phyloP scores from a whole-genome alignment of 192 early-diverging fungal species.

The Coemansia reversa region DNA sequence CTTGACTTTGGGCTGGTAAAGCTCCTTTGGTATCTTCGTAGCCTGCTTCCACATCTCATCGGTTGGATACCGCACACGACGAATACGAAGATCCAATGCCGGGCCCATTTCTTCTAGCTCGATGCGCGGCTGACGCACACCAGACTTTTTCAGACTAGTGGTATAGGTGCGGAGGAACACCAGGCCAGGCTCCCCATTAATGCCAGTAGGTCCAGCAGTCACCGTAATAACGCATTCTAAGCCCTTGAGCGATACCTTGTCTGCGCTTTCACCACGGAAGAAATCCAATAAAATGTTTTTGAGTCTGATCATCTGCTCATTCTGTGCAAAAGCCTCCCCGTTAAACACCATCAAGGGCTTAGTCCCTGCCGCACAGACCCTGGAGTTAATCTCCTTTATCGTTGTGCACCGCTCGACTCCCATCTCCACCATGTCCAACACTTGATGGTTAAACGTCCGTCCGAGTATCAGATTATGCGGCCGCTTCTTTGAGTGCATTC shows the following conservation, averaged over 20 bases:
- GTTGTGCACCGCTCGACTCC: slow-evolving; percentile 71
- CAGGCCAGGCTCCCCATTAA: slow-evolving; percentile 61
- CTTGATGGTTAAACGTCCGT: slow-evolving; percentile 89
- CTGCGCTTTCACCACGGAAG: slow-evolving; percentile 76
- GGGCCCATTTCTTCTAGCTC: slow-evolving; percentile 96
- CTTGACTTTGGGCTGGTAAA: slow-evolving; percentile 75
- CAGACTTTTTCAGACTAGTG: slow-evolving; percentile 83
- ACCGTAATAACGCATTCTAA: slow-evolving; percentile 87
- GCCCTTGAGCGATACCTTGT: slow-evolving; percentile 80
- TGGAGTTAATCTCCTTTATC: slow-evolving; percentile 71
- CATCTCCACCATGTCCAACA: slow-evolving; percentile 95
- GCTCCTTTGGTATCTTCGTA: slow-evolving; percentile 82
- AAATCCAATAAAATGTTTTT: slow-evolving; percentile 88
- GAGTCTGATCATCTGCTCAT: slow-evolving; percentile 67
- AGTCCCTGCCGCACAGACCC: slow-evolving; percentile 80
- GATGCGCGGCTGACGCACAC: slow-evolving; percentile 79
- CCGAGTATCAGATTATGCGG: slow-evolving; percentile 91
- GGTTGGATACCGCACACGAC: slow-evolving; percentile 71
- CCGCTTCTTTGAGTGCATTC: slow-evolving; percentile 93
- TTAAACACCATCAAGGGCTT: slow-evolving; percentile 88
- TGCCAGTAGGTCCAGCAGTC: slow-evolving; percentile 64
- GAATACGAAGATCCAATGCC: slow-evolving; percentile 72
- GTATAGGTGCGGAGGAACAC: slow-evolving; percentile 84
- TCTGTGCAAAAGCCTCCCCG: slow-evolving; percentile 80
- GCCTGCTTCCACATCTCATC: slow-evolving; percentile 84